Evolutionary conservation across 495 filamentous ascomycete genomes (phyloP).

Genomic region (Penicillium manginii): DNA sequence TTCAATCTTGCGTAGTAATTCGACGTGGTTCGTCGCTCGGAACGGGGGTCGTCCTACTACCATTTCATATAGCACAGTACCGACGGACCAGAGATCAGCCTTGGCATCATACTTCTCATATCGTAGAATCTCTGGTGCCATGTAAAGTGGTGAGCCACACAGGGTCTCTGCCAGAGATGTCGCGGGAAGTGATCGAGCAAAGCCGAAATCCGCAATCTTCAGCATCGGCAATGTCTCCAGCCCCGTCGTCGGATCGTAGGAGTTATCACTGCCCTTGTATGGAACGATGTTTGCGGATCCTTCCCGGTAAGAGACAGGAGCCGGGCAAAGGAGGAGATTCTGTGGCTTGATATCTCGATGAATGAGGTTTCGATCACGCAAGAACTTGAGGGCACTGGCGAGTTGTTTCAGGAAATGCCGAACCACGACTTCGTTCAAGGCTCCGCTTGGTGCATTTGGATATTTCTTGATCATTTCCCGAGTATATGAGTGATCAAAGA

Average conservation of each 20-base stretch:
- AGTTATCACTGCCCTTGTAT: conserved; percentile 70
- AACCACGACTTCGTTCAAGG: conserved; percentile 89
- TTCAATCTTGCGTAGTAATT: conserved; percentile 89
- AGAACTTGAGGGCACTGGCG: conserved; percentile 86
- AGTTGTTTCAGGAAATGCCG: conserved; percentile 97
- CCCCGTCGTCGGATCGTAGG: conserved; percentile 78
- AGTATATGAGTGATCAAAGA: conserved; percentile 74
- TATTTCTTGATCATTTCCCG: conserved; percentile 89
- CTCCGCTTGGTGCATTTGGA: conserved; percentile 76
- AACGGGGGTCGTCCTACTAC: conserved; percentile 89
- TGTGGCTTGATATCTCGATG: conserved; percentile 98
- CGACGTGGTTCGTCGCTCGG: conserved; percentile 90
- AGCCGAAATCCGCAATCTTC: conserved; percentile 97
- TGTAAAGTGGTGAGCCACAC: conserved; percentile 97
- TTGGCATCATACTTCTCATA: conserved; percentile 98
- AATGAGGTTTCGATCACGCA: conserved; percentile 82
- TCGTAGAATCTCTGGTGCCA: conserved; percentile 96
- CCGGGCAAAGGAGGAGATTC: conserved; percentile 88
- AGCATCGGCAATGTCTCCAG: conserved; percentile 89
- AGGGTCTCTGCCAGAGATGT: conserved; percentile 93
- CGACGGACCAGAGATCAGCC: conserved; percentile 96
- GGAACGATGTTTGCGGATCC: conserved; percentile 55
- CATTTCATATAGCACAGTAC: conserved; percentile 95
- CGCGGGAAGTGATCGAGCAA: conserved; percentile 85
- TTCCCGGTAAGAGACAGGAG: conserved; percentile 63